Evolutionary conservation across 2,329 filamentous ascomycete species (phyloP).

Genomic region (Alternaria longipes): DNA sequence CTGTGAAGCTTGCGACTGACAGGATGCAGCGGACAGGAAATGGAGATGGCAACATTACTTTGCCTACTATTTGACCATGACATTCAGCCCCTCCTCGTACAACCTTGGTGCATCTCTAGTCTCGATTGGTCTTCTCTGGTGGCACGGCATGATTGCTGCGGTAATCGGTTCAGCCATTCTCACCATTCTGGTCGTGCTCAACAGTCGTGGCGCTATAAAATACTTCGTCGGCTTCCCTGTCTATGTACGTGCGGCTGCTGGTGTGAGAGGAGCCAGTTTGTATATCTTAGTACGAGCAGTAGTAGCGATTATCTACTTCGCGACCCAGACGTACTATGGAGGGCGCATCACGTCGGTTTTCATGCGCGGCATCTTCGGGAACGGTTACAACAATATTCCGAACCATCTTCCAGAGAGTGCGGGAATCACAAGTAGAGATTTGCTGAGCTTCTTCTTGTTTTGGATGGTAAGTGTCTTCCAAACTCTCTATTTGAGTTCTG

Average conservation of each 20-base stretch:
- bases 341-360: conserved; percentile 32
- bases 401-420: conserved; percentile 57
- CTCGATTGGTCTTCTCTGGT: conserved; percentile 30
- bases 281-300: conserved; percentile 31
- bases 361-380: conserved; percentile 32
- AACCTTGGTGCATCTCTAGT: conserved; percentile 32
- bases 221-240: conserved; percentile 32
- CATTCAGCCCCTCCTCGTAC: conserved; percentile 29
- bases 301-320: conserved; percentile 32
- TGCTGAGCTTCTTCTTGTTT: conserved; percentile 32
- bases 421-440: conserved; percentile 47
- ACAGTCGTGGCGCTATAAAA: conserved; percentile 31
- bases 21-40: conserved; percentile 21
- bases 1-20: background rate
- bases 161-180: conserved; percentile 28
- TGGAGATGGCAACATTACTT: conserved; percentile 37
- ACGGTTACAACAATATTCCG: conserved; percentile 44
- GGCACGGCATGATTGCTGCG: conserved; percentile 30
- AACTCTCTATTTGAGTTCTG: background rate
- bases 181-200: conserved; percentile 28
- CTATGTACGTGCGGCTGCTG: conserved; percentile 29
- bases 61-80: conserved; percentile 30
- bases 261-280: conserved; percentile 27
- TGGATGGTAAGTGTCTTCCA: conserved; percentile 23
- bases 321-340: conserved; percentile 30